These are phyloP conservation scores for Candida broadrunensis DNA, from an alignment of 805 yeast species.

Conservation along the genomic window DNA sequence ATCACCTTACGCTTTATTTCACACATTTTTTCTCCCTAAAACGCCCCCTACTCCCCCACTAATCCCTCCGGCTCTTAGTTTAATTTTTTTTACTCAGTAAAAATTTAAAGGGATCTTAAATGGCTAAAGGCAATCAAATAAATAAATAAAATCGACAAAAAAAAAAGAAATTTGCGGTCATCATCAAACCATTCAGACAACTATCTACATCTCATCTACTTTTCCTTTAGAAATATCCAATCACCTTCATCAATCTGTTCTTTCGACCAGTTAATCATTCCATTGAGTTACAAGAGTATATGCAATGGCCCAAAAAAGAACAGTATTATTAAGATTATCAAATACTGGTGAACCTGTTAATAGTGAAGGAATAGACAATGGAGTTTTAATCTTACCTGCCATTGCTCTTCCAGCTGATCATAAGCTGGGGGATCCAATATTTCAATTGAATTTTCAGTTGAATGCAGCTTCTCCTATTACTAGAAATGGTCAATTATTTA, in stretches of 20 bases:
- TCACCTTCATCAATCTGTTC: neutral
- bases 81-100: too few relatives aligned
- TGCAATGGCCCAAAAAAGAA: conserved; percentile 12
- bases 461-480: conserved; percentile 75
- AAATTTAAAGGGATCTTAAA: too few relatives aligned
- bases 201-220: neutral
- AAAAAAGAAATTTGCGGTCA: conserved; percentile 1
- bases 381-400: conserved; percentile 52
- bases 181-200: neutral
- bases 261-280: neutral
- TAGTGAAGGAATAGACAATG: conserved; percentile 33
- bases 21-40: too few relatives aligned
- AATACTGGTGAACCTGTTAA: conserved; percentile 47
- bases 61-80: too few relatives aligned
- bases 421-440: conserved; percentile 39
- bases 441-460: conserved; percentile 56
- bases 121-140: too few relatives aligned
- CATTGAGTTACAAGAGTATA: neutral
- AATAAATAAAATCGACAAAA: too few relatives aligned
- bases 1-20: too few relatives aligned
- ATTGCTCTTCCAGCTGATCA: conserved; percentile 31
- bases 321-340: conserved; percentile 46
- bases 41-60: too few relatives aligned
- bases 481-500: conserved; percentile 68
- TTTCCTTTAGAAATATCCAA: neutral